Evolutionary conservation across 495 filamentous ascomycete genomes (phyloP).

Genomic region (Hypoxylon subgilvum): DNA sequence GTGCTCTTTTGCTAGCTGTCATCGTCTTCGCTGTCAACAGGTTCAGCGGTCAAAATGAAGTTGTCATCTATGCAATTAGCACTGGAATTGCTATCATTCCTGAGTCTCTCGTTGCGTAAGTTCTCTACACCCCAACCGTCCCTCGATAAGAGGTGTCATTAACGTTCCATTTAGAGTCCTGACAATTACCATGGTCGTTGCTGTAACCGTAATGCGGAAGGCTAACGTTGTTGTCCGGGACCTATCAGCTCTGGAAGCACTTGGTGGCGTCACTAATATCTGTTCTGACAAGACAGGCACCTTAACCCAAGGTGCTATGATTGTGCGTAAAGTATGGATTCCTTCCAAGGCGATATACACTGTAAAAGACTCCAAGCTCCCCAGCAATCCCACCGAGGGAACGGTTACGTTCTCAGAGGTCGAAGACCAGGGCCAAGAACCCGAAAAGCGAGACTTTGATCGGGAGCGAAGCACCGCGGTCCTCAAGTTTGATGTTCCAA

Average conservation of each 20-base stretch:
- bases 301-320: slow-evolving; percentile 78
- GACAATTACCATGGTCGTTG: slow-evolving; percentile 78
- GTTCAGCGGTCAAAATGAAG: slow-evolving; percentile 71
- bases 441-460: slow-evolving; percentile 54
- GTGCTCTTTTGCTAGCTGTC: slow-evolving; percentile 75
- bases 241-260: slow-evolving; percentile 78
- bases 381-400: slow-evolving; percentile 65
- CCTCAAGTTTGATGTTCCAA: slow-evolving; percentile 61
- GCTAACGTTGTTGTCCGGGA: slow-evolving; percentile 79
- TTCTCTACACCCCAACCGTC: slow-evolving; percentile 4
- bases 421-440: slow-evolving; percentile 33
- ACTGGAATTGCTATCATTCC: slow-evolving; percentile 74
- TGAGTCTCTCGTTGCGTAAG: slow-evolving; percentile 68
- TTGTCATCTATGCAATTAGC: slow-evolving; percentile 82
- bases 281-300: slow-evolving; percentile 91
- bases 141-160: not conserved
- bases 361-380: slow-evolving; percentile 63
- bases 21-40: slow-evolving; percentile 80
- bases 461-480: slow-evolving; percentile 58
- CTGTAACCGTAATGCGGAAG: slow-evolving; percentile 76
- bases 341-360: slow-evolving; percentile 64
- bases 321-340: slow-evolving; percentile 81
- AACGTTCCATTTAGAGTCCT: slow-evolving; percentile 51
- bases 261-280: slow-evolving; percentile 85
- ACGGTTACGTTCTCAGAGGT: slow-evolving; percentile 50